Percentiles rank a stretch among this genome's conserved stretches.
Evolutionary conservation across 306 rosid genomes (phyloP).

Genomic region (Corylus americana): DNA sequence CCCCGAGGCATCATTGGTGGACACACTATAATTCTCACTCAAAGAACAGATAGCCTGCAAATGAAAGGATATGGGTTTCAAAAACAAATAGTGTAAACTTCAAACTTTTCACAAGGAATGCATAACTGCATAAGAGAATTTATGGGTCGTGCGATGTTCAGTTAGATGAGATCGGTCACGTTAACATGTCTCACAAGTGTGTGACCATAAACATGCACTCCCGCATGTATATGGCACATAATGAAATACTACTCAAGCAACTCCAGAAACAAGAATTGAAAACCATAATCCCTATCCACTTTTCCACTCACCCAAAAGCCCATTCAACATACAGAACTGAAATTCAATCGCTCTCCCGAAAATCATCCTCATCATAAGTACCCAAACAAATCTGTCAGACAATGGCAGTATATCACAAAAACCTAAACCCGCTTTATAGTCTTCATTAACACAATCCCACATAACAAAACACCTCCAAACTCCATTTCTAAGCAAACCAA

Average conservation of each 20-base stretch:
- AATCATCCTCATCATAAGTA: background rate
- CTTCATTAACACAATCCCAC: background rate
- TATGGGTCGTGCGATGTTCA: background rate
- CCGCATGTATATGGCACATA: background rate
- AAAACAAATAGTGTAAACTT: conserved; percentile 3
- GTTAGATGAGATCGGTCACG: background rate
- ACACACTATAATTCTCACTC: conserved; percentile 33
- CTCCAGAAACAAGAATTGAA: background rate
- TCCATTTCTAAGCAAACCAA: background rate
- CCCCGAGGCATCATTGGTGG: conserved; percentile 19
- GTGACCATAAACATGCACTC: background rate
- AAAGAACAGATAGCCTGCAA: conserved; percentile 47
- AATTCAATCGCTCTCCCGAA: background rate
- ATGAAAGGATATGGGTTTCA: conserved; percentile 18
- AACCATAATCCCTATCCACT: background rate
- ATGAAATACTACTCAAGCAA: background rate
- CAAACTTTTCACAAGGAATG: background rate
- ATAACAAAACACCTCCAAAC: background rate
- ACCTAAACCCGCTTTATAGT: background rate
- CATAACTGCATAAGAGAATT: background rate
- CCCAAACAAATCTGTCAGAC: too few species aligned
- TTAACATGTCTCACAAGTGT: background rate
- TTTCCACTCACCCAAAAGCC: background rate
- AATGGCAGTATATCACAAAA: background rate
- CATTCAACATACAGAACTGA: background rate